Evolutionary conservation across 148 eudicot genomes (phyloP), one percentile per base, ranked within the genome.

Genomic region (Diospyros lotus): DNA sequence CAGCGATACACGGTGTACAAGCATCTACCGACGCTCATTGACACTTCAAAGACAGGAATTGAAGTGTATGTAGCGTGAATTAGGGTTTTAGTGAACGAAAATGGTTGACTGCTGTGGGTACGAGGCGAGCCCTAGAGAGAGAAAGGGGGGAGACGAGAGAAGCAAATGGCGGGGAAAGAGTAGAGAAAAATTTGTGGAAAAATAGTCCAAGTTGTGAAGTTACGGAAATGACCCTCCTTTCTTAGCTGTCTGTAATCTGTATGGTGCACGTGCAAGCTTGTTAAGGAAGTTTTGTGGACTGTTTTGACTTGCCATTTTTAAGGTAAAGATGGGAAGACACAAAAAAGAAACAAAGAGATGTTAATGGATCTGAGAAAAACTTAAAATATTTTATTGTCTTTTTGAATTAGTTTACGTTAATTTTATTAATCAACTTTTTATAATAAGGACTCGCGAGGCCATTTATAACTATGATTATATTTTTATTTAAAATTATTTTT

Each of bases 121-220:
- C 17, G 17, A 40, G 38, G 64, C 43, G 51, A 54, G 77, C 77
- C 82, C 77, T 79, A 76, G 82, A 69, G 68, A 69, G 77, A 73
- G 76, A 72, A 50, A 39, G 62, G 14, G 41, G 8, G 4, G 50
- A 52, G 66, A 28, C 28, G 28, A 39, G 73, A 69, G 73, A 42
- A 8, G 59, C 63, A 75, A 66, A 78, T 71, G 81, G 84, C 78
- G 79, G 79, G 82, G 74, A 81, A 73, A 77, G 45, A 64, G 50
- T 64, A 53, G 73, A 46, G 42, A 56, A 42, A 14, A 15, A 46
- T 64, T 44, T 41, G 42, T 45, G 43, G 56, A 48, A 50, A 56
- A 73, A 15, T 17, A 63, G 60, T 51, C 68, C 45, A 14, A 10
- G 9, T 14, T 6, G 6, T 50, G 39, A 17, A 62, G 46, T 63